phyloP scores from a whole-genome alignment of 1,139 yeast species.

The Zygosaccharomyces pseudobailii region DNA sequence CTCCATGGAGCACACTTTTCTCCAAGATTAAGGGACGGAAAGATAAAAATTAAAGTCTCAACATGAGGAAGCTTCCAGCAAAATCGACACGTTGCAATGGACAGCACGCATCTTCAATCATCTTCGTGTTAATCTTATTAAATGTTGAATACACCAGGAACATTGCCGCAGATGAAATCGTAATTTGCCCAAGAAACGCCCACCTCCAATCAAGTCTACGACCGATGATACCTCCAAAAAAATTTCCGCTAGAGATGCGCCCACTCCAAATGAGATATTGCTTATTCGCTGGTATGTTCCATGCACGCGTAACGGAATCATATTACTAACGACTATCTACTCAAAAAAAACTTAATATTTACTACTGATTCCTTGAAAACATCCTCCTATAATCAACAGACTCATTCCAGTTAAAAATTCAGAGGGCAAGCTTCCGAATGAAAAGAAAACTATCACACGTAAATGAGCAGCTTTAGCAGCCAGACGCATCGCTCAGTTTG shows the following conservation, averaged over 20 bases:
- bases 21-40: conserved; percentile 9
- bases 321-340: conserved; percentile 51
- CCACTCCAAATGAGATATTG: conserved; percentile 59
- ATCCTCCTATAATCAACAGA: conserved; percentile 62
- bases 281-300: conserved; percentile 59
- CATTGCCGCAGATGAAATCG: conserved; percentile 46
- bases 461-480: conserved; percentile 53
- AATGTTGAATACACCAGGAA: conserved; percentile 35
- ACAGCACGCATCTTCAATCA: neutral
- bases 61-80: conserved; percentile 8
- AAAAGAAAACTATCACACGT: conserved; percentile 46
- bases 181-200: conserved; percentile 51
- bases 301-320: conserved; percentile 51
- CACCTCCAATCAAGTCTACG: conserved; percentile 75
- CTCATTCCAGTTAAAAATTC: conserved; percentile 40
- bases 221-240: conserved; percentile 41
- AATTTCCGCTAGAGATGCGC: conserved; percentile 65
- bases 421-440: conserved; percentile 50
- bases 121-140: conserved; percentile 19
- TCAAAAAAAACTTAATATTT: conserved; percentile 54
- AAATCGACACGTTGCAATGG: conserved; percentile 9
- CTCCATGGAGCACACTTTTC: conserved; percentile 7
- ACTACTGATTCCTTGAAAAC: conserved; percentile 57
- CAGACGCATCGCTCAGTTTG: conserved; percentile 77
- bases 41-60: conserved; percentile 8